These are phyloP conservation scores for Bifiguratus adelaidae DNA, from an alignment of 192 early-diverging fungal genomes.

Conservation along the genomic window DNA sequence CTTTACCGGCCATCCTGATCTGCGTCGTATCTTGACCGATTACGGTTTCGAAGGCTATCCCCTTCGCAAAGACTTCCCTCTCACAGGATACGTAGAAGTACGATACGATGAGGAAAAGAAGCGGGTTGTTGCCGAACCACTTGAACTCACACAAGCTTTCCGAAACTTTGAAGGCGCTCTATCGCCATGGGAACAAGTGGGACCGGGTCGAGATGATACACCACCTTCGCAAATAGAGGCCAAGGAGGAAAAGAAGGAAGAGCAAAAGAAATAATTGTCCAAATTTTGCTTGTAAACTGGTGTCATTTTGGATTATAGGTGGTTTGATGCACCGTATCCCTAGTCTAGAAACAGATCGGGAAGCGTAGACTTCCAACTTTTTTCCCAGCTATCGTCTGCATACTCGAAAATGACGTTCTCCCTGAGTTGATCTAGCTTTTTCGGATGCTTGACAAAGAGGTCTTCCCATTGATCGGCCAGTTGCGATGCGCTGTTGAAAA, in stretches of 20 bases:
- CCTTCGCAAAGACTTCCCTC: slow-evolving; percentile 95
- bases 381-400: slow-evolving; percentile 4
- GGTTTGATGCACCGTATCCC: too few species aligned
- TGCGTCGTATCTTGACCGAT: slow-evolving; percentile 93
- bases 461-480: slow-evolving; percentile 36
- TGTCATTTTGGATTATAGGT: too few species aligned
- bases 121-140: slow-evolving; percentile 89
- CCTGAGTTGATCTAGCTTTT: slow-evolving; percentile 4
- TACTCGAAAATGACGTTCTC: slow-evolving; percentile 11
- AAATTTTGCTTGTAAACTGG: too few species aligned
- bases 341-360: slow-evolving; percentile 4
- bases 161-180: slow-evolving; percentile 88
- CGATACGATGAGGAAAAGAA: slow-evolving; percentile 98
- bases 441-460: slow-evolving; percentile 4
- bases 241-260: too few species aligned
- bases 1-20: slow-evolving; percentile 91
- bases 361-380: not conserved
- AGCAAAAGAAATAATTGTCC: too few species aligned
- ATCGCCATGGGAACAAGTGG: slow-evolving; percentile 84
- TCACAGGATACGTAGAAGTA: slow-evolving; percentile 98
- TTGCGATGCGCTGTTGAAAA: slow-evolving; percentile 45
- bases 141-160: slow-evolving; percentile 94
- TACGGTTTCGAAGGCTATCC: slow-evolving; percentile 97
- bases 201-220: slow-evolving; percentile 30
- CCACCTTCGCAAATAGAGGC: too few species aligned